These are phyloP conservation scores for Torrubiella hemipterigena DNA, from an alignment of 2,329 filamentous ascomycete species.

Conservation along the genomic window DNA sequence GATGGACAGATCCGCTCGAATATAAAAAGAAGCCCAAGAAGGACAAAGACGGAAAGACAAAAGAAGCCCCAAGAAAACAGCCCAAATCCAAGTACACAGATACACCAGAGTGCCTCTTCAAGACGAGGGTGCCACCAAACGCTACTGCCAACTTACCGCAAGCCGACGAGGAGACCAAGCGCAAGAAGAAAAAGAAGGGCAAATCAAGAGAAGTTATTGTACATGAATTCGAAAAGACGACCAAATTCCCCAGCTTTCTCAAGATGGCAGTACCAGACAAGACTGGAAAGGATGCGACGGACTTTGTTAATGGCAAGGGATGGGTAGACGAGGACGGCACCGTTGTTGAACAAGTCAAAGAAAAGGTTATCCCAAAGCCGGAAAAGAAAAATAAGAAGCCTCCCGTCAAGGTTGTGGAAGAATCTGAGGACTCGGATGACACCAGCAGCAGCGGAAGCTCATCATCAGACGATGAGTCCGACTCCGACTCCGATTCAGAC, in stretches of 20 bases:
- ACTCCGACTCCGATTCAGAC: constrained; percentile 11
- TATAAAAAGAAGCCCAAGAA: constrained; percentile 34
- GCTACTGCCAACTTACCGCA: constrained; percentile 28
- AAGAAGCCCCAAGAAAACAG: constrained; percentile 44
- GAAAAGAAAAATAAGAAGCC: constrained; percentile 12
- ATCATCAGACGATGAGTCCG: constrained; percentile 19
- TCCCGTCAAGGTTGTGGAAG: constrained; percentile 10
- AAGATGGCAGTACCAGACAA: constrained; percentile 32
- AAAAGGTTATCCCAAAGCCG: constrained; percentile 22
- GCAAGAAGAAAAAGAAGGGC: constrained; percentile 46
- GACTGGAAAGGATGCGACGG: constrained; percentile 27
- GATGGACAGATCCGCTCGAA: constrained; percentile 65
- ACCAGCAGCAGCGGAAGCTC: constrained; percentile 25
- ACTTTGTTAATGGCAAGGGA: constrained; percentile 73
- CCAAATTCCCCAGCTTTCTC: constrained; percentile 72
- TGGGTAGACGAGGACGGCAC: constrained; percentile 76
- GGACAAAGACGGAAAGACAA: constrained; percentile 33
- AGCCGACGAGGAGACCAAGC: constrained; percentile 37
- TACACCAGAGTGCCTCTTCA: constrained; percentile 72
- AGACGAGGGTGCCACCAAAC: constrained; percentile 54
- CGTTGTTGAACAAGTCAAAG: constrained; percentile 49
- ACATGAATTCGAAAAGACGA: constrained; percentile 82
- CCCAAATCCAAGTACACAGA: constrained; percentile 71
- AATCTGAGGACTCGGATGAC: constrained; percentile 22
- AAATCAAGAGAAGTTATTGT: constrained; percentile 48